These are phyloP conservation scores for Ananas comosus DNA, from an alignment of 176 grass and related monocot genomes.

Conservation along the genomic window DNA sequence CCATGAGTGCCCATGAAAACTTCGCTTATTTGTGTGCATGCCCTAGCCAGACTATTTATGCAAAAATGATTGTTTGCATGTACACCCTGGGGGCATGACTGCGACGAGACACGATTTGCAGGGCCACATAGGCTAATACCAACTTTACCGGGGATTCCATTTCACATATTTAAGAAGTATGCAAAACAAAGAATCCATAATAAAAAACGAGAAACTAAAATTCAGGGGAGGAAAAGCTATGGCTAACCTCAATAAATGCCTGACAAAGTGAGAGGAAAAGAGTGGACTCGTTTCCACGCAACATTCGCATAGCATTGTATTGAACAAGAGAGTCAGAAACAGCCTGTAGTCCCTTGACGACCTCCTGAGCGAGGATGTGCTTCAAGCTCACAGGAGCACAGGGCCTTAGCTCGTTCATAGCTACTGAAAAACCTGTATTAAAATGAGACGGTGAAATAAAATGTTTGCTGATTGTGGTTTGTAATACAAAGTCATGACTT, in stretches of 20 bases:
- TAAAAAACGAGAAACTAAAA: not conserved
- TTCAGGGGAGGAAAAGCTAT: constrained; percentile 10
- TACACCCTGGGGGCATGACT: no score
- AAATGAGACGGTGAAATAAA: constrained; percentile 8
- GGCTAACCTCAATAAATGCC: constrained; percentile 69
- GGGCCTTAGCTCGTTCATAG: constrained; percentile 92
- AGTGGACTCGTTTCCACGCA: constrained; percentile 76
- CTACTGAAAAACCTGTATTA: constrained; percentile 71
- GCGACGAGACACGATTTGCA: not conserved
- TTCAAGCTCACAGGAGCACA: constrained; percentile 87
- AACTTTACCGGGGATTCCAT: not conserved
- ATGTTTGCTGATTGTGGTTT: constrained; percentile 5
- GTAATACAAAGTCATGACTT: not conserved
- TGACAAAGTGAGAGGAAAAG: constrained; percentile 92
- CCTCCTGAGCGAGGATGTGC: constrained; percentile 66
- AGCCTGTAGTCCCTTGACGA: constrained; percentile 70
- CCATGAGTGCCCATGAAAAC: no score
- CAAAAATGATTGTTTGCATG: no score
- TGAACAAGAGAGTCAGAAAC: constrained; percentile 86
- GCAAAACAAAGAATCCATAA: not conserved
- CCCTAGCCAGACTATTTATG: no score
- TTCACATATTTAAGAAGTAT: not conserved
- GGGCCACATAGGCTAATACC: not conserved
- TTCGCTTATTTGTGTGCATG: no score
- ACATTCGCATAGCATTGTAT: constrained; percentile 93